Conservation (phyloP, 2,329 filamentous ascomycete species). For the Fusarium solani-melongenae region DNA sequence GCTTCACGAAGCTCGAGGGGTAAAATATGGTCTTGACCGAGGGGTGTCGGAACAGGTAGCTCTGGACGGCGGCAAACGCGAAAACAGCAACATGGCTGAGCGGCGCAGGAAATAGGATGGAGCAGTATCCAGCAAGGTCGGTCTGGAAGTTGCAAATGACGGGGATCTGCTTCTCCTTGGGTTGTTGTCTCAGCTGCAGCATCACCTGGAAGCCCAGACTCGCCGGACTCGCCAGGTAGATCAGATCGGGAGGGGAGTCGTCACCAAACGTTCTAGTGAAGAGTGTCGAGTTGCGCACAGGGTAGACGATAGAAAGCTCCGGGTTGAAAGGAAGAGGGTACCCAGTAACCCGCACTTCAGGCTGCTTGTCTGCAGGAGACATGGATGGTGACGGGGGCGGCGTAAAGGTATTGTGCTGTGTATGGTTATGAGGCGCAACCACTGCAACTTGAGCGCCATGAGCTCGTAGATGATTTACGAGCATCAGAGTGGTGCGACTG, state of each 20-base stretch:
- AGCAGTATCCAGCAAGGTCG: slow-evolving; percentile 75
- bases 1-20: slow-evolving; percentile 70
- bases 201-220: slow-evolving; percentile 78
- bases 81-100: slow-evolving; percentile 71
- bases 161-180: slow-evolving; percentile 63
- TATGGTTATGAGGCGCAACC: slow-evolving; percentile 71
- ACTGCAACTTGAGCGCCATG: slow-evolving; percentile 74
- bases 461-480: slow-evolving; percentile 73
- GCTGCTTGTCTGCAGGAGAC: slow-evolving; percentile 47
- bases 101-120: slow-evolving; percentile 74
- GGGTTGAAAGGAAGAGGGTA: slow-evolving; percentile 78
- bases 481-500: slow-evolving; percentile 75
- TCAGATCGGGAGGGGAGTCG: slow-evolving; percentile 66
- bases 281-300: slow-evolving; percentile 71
- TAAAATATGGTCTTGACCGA: slow-evolving; percentile 76
- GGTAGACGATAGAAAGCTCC: slow-evolving; percentile 76
- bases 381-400: slow-evolving; percentile 52
- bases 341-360: slow-evolving; percentile 70
- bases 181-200: slow-evolving; percentile 73
- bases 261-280: slow-evolving; percentile 69
- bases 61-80: slow-evolving; percentile 71
- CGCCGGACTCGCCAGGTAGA: slow-evolving; percentile 77
- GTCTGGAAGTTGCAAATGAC: slow-evolving; percentile 79
- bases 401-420: slow-evolving; percentile 64
- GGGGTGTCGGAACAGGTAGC: slow-evolving; percentile 71